Evolutionary conservation across 345 rosid genomes (phyloP).

Genomic region (Hibiscus mutabilis): DNA sequence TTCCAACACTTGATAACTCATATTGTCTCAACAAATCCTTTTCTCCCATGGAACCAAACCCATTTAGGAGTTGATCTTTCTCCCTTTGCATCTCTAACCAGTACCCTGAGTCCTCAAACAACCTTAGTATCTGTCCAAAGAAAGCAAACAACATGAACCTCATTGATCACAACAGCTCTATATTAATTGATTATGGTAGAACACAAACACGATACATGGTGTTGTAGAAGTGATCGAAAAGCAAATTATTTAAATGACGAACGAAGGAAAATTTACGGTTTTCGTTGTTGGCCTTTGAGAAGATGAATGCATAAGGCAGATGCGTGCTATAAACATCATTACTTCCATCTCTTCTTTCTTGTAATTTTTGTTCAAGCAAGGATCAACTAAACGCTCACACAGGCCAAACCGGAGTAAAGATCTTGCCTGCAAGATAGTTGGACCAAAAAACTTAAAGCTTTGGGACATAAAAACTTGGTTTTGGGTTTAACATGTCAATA

Average conservation of each 20-base stretch:
- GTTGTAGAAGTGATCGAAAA: neutral
- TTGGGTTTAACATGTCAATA: neutral
- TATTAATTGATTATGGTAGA: neutral
- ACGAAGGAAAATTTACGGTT: conserved; percentile 15
- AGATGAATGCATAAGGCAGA: conserved; percentile 30
- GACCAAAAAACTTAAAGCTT: neutral
- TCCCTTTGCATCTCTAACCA: conserved; percentile 20
- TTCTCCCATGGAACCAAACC: conserved; percentile 16
- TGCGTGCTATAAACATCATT: conserved; percentile 25
- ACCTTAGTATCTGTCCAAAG: conserved; percentile 25
- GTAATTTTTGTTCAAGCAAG: conserved; percentile 23
- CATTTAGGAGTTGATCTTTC: conserved; percentile 19
- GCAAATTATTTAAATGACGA: neutral
- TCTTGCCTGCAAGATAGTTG: conserved; percentile 24
- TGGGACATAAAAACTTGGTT: neutral
- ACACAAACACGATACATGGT: neutral
- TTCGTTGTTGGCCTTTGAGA: conserved; percentile 34
- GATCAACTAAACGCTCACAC: conserved; percentile 26
- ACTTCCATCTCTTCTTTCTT: conserved; percentile 31
- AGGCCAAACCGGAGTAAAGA: conserved; percentile 22
- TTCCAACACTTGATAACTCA: conserved; percentile 7
- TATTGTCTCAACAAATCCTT: conserved; percentile 9
- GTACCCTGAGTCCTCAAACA: conserved; percentile 25
- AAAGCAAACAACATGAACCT: conserved; percentile 1
- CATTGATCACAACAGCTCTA: neutral